Conservation (phyloP, 352 stramenopile species). For the Phytophthora kernoviae region DNA sequence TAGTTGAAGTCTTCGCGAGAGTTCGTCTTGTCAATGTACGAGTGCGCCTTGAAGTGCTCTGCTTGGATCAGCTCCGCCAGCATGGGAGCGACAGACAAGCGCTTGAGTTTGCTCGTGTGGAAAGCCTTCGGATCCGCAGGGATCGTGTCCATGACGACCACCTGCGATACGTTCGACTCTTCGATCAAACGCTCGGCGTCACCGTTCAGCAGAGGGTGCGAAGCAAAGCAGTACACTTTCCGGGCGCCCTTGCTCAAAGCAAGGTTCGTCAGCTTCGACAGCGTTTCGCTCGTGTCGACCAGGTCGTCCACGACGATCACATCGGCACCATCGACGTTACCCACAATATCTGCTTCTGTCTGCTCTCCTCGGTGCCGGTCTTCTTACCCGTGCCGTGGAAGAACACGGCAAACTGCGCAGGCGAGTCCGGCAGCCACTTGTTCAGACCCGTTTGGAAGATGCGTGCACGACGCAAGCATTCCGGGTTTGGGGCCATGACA, state of each 20-base stretch:
- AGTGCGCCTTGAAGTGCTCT: constrained; percentile 91
- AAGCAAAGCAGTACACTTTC: constrained; percentile 91
- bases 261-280: constrained; percentile 84
- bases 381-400: constrained; percentile 75
- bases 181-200: constrained; percentile 89
- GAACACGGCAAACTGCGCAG: constrained; percentile 82
- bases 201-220: constrained; percentile 89
- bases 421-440: constrained; percentile 86
- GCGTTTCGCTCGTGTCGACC: constrained; percentile 86
- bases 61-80: constrained; percentile 91
- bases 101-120: constrained; percentile 88
- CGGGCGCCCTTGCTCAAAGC: constrained; percentile 82
- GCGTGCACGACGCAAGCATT: constrained; percentile 80
- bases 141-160: constrained; percentile 93
- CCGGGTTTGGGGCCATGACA: constrained; percentile 89
- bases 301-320: constrained; percentile 94
- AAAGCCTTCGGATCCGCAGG: constrained; percentile 56
- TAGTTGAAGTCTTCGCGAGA: constrained; percentile 88
- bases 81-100: constrained; percentile 86
- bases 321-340: constrained; percentile 87
- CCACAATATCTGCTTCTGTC: constrained; percentile 85
- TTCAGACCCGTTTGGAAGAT: constrained; percentile 89
- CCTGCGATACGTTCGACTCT: constrained; percentile 77
- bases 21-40: constrained; percentile 88
- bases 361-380: constrained; percentile 43